Conservation (phyloP, 192 early-diverging fungal species). For the Coemansia sp. region DNA sequence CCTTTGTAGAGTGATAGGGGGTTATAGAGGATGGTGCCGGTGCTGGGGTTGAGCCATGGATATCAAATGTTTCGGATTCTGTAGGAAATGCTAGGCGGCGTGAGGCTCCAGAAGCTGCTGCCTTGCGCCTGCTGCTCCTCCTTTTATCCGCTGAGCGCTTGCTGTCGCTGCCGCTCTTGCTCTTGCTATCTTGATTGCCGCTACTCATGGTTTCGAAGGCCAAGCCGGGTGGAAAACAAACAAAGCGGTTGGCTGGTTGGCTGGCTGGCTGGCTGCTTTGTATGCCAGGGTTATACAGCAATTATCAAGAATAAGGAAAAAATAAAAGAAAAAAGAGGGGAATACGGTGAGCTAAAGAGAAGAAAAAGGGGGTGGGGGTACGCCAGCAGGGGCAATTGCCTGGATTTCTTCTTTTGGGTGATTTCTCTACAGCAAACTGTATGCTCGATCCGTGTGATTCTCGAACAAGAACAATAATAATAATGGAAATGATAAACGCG, state of each 20-base stretch:
- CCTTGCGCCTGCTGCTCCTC: constrained; percentile 21
- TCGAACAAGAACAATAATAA: background rate
- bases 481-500: background rate
- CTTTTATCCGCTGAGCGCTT: constrained; percentile 37
- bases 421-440: background rate
- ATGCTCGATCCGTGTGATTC: background rate
- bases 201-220: background rate
- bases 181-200: constrained; percentile 15
- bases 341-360: background rate
- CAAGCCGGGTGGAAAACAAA: background rate
- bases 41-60: constrained; percentile 32
- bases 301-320: background rate
- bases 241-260: background rate
- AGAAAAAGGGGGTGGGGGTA: background rate
- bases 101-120: background rate
- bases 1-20: constrained; percentile 3
- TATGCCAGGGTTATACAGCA: no score
- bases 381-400: background rate
- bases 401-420: constrained; percentile 1
- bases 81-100: constrained; percentile 35
- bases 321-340: background rate
- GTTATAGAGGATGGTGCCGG: constrained; percentile 12
- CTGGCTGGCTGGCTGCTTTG: background rate
- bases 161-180: constrained; percentile 11
- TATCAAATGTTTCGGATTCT: constrained; percentile 46